Evolutionary conservation across 2,329 filamentous ascomycete genomes (phyloP), one percentile per base, ranked within the genome.

Genomic region (Sodiomyces alkalinus): DNA sequence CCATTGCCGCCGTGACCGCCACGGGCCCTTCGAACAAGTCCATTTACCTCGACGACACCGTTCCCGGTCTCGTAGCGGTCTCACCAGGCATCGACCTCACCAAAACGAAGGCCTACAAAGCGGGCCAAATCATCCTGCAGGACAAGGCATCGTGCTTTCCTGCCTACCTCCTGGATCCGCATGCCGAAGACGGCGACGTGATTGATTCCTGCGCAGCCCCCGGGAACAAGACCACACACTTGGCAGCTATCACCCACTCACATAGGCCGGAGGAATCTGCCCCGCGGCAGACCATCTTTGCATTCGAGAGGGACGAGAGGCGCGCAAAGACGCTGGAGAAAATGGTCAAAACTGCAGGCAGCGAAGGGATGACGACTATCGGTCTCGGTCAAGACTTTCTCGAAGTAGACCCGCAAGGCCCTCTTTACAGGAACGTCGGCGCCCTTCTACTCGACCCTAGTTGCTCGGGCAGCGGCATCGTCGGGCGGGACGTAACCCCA

Each of bases 61-160:
- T 98, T 6, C 83, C 86, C 1, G 75, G 90, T 41, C 62, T 98
- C 4, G 51, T 98, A 6, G 90, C 85, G 2, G 57, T 93, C 2
- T 74, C 81, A 3, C 70, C 78, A 1, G 64, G 67, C 2, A 62
- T 68, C 20, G 80, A 92, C 43, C 60, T 94, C 23, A 76, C 73
- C 13, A 78, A 74, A 36, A 76, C 72, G 6, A 53, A 66, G 10
- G 78, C 83, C 1, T 96, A 96, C 50, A 65, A 58, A 10, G 59
- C 66, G 1, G 87, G 87, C 1, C 67, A 74, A 26, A 70, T 96
- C 29, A 93, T 96, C 34, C 59, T 96, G 15, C 90, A 98, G 49
- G 90, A 96, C 46, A 96, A 94, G 52, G 87, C 90, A 0, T 94
- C 86, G 1, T 98, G 90, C 47, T 94, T 98, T 44, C 90, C 90